Evolutionary conservation across 2,329 filamentous ascomycete genomes (phyloP).

Genomic region (Fusarium robinianum): DNA sequence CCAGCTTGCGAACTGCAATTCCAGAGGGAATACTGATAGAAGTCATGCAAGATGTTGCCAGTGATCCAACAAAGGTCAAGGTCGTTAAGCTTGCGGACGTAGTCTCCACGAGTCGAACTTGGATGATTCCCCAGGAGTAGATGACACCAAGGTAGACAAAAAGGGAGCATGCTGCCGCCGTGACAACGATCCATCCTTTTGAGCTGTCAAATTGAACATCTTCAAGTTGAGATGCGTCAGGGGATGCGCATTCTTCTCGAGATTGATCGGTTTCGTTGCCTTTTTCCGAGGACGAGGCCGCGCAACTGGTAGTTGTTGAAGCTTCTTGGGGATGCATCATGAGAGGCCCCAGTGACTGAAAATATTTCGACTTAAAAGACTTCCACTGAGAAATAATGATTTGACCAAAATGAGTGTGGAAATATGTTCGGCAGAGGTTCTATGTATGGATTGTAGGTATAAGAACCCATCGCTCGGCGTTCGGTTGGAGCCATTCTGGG

Average conservation of each 20-base stretch:
- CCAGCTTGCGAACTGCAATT: slow-evolving; percentile 25
- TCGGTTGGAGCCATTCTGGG: background rate
- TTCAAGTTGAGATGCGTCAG: background rate
- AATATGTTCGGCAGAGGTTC: too few relatives aligned
- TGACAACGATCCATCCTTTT: slow-evolving; percentile 25
- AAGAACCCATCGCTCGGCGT: too few relatives aligned
- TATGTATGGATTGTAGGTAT: too few relatives aligned
- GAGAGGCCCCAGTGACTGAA: background rate
- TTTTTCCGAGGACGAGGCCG: slow-evolving; percentile 14
- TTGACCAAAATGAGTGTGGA: too few relatives aligned
- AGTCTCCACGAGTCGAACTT: slow-evolving; percentile 35
- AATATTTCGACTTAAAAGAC: too few relatives aligned
- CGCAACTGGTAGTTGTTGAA: background rate
- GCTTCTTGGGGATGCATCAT: slow-evolving; percentile 1
- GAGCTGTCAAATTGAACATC: slow-evolving; percentile 19
- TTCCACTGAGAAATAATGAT: too few relatives aligned
- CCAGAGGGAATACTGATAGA: slow-evolving; percentile 30
- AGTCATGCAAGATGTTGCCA: slow-evolving; percentile 37
- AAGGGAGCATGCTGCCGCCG: slow-evolving; percentile 28
- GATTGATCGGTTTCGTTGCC: slow-evolving; percentile 8
- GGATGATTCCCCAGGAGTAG: slow-evolving; percentile 42
- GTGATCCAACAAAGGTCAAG: slow-evolving; percentile 37
- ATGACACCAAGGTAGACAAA: slow-evolving; percentile 39
- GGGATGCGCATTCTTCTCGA: background rate
- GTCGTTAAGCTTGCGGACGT: slow-evolving; percentile 33